A percentile compares a stretch with the other conserved stretches of the same genome.
These are phyloP conservation scores for Aeminium ludgeri DNA, from an alignment of 495 filamentous ascomycete genomes.

Conservation along the genomic window DNA sequence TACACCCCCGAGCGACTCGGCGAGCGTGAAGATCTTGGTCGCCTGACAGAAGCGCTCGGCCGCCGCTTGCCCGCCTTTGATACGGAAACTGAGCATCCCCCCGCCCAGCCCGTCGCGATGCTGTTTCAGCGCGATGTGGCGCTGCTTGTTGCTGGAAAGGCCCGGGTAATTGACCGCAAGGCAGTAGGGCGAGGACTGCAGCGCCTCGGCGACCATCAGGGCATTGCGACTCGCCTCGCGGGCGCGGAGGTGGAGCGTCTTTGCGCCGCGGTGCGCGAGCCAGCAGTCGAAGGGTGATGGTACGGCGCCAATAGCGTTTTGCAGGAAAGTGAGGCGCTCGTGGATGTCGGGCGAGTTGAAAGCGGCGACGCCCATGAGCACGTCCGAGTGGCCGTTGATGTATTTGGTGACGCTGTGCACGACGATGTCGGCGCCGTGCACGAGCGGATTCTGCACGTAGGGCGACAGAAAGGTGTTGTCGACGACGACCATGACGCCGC, in stretches of 20 bases:
- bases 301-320: constrained; percentile 92
- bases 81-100: constrained; percentile 93
- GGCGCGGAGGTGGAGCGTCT: constrained; percentile 88
- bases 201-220: constrained; percentile 52
- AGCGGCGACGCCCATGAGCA: constrained; percentile 96
- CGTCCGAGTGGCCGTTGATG: constrained; percentile 94
- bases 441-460: constrained; percentile 89
- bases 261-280: constrained; percentile 95
- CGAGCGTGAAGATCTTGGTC: constrained; percentile 80
- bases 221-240: constrained; percentile 73
- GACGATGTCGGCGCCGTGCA: constrained; percentile 91
- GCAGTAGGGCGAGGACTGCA: constrained; percentile 68
- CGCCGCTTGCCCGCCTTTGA: constrained; percentile 70
- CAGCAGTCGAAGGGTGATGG: constrained; percentile 93
- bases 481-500: constrained; percentile 85
- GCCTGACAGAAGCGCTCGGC: constrained; percentile 84
- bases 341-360: constrained; percentile 73
- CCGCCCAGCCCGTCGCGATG: constrained; percentile 91
- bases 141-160: constrained; percentile 68
- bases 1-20: constrained; percentile 83
- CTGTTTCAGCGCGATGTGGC: constrained; percentile 68
- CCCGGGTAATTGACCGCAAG: constrained; percentile 90
- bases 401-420: constrained; percentile 99
- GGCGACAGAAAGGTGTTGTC: constrained; percentile 97
- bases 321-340: constrained; percentile 69